Evolutionary conservation across 1,284 basidiomycete species (phyloP).

Genomic region (Schizopora paradoxa): DNA sequence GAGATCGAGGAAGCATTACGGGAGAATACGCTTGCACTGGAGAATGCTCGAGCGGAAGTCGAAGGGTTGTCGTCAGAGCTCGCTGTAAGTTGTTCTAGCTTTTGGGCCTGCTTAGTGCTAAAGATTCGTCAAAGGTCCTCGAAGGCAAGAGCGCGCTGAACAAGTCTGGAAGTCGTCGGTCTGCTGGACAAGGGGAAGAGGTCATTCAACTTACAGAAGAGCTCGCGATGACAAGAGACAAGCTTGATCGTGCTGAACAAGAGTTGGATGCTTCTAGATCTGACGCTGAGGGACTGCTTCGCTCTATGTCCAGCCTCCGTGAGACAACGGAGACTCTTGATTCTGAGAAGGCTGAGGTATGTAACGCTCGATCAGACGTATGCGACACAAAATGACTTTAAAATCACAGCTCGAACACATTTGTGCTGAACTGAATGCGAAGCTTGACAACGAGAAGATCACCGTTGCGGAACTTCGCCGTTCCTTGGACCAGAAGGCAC

Average conservation of each 20-base stretch:
- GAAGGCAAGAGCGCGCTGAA: conserved; percentile 31
- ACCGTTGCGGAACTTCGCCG: conserved; percentile 35
- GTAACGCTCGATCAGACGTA: not conserved
- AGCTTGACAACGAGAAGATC: conserved; percentile 34
- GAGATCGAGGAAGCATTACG: conserved; percentile 86
- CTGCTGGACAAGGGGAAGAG: conserved; percentile 41
- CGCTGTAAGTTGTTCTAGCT: conserved; percentile 46
- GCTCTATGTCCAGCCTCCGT: conserved; percentile 20
- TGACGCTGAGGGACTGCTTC: conserved; percentile 21
- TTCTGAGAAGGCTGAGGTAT: conserved; percentile 36
- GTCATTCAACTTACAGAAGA: conserved; percentile 45
- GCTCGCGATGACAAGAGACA: conserved; percentile 36
- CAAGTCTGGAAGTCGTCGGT: conserved; percentile 7
- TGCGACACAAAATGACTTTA: conserved; percentile 1
- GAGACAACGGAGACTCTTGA: conserved; percentile 25
- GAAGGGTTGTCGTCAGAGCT: conserved; percentile 78
- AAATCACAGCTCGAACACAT: conserved; percentile 28
- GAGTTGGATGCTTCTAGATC: conserved; percentile 19
- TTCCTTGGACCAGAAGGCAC: conserved; percentile 40
- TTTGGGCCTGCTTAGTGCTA: conserved; percentile 2
- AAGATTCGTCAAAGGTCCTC: conserved; percentile 40
- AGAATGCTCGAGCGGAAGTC: conserved; percentile 89
- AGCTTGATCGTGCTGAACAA: conserved; percentile 19
- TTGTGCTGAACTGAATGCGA: conserved; percentile 26
- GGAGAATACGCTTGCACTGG: conserved; percentile 84